A percentile compares a stretch with the other conserved stretches of the same genome.
These are phyloP conservation scores for Epichloe festucae DNA, from an alignment of 2,329 filamentous ascomycete species.

Conservation along the genomic window DNA sequence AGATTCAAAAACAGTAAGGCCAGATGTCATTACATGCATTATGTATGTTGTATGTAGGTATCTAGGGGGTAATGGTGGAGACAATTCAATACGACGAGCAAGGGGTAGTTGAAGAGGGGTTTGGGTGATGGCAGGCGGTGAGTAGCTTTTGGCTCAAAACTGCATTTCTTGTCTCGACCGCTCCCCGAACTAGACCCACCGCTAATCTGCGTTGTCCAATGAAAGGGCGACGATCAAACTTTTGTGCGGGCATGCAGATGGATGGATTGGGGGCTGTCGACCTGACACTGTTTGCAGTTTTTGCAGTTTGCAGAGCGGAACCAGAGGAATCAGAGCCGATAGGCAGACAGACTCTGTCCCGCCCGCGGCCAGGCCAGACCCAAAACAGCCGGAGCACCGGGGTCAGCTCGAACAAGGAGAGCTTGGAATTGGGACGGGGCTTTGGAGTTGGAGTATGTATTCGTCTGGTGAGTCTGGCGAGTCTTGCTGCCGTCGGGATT, in stretches of 20 bases:
- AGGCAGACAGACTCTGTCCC: background rate
- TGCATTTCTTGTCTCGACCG: constrained; percentile 8
- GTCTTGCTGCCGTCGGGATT: too few relatives aligned
- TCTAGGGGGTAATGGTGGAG: too few relatives aligned
- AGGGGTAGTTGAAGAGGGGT: background rate
- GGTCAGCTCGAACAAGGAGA: background rate
- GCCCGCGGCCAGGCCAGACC: background rate
- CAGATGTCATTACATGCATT: too few relatives aligned
- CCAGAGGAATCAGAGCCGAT: background rate
- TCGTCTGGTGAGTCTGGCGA: background rate
- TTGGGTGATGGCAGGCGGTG: constrained; percentile 2
- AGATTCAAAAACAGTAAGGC: background rate
- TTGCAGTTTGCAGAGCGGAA: background rate
- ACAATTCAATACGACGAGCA: background rate
- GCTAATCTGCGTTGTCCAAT: constrained; percentile 18
- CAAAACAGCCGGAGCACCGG: background rate
- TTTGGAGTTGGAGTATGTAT: background rate
- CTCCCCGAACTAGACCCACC: constrained; percentile 8
- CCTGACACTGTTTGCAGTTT: background rate
- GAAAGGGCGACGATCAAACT: constrained; percentile 22
- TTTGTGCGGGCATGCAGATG: constrained; percentile 9
- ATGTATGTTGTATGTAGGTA: too few relatives aligned
- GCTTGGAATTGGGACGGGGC: background rate
- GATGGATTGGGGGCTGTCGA: background rate
- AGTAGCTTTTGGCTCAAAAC: constrained; percentile 12